Conservation (phyloP, 164 flowering plant species). For the Berberis thunbergii region DNA sequence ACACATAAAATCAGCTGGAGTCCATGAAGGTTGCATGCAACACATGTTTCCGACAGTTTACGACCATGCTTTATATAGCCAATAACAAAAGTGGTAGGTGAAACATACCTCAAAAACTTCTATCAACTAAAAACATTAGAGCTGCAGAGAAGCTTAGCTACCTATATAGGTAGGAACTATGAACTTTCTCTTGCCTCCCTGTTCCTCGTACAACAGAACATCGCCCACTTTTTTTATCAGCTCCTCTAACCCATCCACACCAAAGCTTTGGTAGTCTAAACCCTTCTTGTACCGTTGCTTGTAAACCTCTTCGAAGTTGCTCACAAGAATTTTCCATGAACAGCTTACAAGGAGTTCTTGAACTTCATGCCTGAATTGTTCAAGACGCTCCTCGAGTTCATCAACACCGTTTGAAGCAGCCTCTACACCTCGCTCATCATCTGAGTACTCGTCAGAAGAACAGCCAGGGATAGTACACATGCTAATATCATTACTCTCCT, state of each 20-base stretch:
- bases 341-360: slow-evolving; percentile 92
- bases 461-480: slow-evolving; percentile 15
- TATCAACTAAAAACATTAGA: not conserved
- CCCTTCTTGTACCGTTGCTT: slow-evolving; percentile 73
- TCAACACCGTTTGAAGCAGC: slow-evolving; percentile 5
- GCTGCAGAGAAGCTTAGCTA: slow-evolving; percentile 3
- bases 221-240: slow-evolving; percentile 66
- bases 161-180: slow-evolving; percentile 38
- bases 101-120: not conserved
- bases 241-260: slow-evolving; percentile 58
- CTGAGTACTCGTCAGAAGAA: slow-evolving; percentile 71
- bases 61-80: not conserved
- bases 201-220: slow-evolving; percentile 53
- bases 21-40: not conserved
- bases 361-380: slow-evolving; percentile 58
- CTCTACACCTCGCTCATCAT: slow-evolving; percentile 41
- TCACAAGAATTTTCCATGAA: slow-evolving; percentile 50
- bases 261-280: slow-evolving; percentile 46
- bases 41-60: not conserved
- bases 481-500: slow-evolving; percentile 25
- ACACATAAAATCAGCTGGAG: slow-evolving; percentile 1
- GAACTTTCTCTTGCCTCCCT: slow-evolving; percentile 51
- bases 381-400: slow-evolving; percentile 23
- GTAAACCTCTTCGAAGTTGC: slow-evolving; percentile 62
- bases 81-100: not conserved